Evolutionary conservation across 1,284 basidiomycete genomes (phyloP), one percentile per base, ranked within the genome.

Genomic region (Lentinus polychrous): DNA sequence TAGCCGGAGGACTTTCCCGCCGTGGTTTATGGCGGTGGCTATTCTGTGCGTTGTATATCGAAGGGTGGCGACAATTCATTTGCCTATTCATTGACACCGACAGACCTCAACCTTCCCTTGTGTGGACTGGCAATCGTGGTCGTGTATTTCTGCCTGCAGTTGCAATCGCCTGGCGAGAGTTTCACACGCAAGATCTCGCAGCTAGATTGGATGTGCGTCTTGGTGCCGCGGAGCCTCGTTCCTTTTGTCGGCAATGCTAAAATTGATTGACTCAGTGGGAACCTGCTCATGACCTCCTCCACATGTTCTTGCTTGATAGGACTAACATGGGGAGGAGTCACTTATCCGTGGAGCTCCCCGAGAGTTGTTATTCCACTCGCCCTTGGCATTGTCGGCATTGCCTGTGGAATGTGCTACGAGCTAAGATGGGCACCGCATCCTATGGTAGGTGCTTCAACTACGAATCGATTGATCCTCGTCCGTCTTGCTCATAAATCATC

Each of bases 161-260:
- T 76, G 34, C 62, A 62, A 7, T 64, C 60, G 10, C 71, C 72
- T 2, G 60, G 57, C n/a, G 64, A 60, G 2, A 56, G 53, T 0
- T 55, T 71, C 31, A 52, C 53, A 15, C 56, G 66, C 33, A 71
- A 70, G 51, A 37, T 71, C 12, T 45, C 35, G 2, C 45, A 58
- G 34, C 60, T 73, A 24, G 70, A 74, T 52, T 71, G 69, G 69
- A 58, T 68, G 67, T 70, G 49, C 36, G 68, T 58, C 10, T 23
- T 18, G 10, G 37, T n/a, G 35, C 38, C 37, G 33, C 35, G 12
- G 43, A 11, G 27, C 27, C 27, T 27, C 27, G 27, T 27, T 27
- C 5, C 17, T 17, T 22, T 43, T 11, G 18, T 32, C 23, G 32
- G 11, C n/a, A 17, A 34, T 45, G 37, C 39, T 27, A 23, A 24